phyloP scores from a whole-genome alignment of 148 eudicot species.

The Spergularia marina region DNA sequence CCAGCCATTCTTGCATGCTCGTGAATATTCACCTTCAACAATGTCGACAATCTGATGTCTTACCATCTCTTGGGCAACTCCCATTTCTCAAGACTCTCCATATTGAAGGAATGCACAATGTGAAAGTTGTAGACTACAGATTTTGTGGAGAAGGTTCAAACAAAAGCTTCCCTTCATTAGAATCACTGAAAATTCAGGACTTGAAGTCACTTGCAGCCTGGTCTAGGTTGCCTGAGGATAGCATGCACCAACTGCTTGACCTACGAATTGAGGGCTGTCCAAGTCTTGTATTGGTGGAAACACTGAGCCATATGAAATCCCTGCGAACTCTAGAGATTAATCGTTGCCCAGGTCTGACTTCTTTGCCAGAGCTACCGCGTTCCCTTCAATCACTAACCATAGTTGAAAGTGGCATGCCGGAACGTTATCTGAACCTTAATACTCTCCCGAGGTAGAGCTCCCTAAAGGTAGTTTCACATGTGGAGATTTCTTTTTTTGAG shows the following conservation, averaged over 20 bases:
- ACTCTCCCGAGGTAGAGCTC: conserved; percentile 6
- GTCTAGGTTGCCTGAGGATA: conserved; percentile 6
- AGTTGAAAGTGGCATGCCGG: background rate
- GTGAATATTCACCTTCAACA: conserved; percentile 15
- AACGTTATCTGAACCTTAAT: conserved; percentile 10
- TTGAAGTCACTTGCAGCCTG: conserved; percentile 13
- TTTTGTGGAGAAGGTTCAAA: background rate
- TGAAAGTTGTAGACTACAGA: background rate
- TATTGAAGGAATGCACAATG: conserved; percentile 17
- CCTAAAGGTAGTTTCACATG: background rate
- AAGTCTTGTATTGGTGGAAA: background rate
- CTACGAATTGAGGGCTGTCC: conserved; percentile 19
- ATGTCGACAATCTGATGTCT: conserved; percentile 16
- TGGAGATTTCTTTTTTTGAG: background rate
- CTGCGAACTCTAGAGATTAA: conserved; percentile 13
- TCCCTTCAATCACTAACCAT: conserved; percentile 16
- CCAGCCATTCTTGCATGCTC: conserved; percentile 8
- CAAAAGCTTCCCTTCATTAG: conserved; percentile 12
- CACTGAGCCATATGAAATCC: conserved; percentile 7
- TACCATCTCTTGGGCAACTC: conserved; percentile 23
- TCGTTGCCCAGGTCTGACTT: conserved; percentile 7
- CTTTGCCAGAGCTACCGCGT: conserved; percentile 20
- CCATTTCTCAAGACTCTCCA: conserved; percentile 14
- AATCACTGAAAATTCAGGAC: conserved; percentile 8
- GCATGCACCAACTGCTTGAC: conserved; percentile 16